phyloP scores from a whole-genome alignment of 2,329 filamentous ascomycete species.

The Geosmithia putterillii region DNA sequence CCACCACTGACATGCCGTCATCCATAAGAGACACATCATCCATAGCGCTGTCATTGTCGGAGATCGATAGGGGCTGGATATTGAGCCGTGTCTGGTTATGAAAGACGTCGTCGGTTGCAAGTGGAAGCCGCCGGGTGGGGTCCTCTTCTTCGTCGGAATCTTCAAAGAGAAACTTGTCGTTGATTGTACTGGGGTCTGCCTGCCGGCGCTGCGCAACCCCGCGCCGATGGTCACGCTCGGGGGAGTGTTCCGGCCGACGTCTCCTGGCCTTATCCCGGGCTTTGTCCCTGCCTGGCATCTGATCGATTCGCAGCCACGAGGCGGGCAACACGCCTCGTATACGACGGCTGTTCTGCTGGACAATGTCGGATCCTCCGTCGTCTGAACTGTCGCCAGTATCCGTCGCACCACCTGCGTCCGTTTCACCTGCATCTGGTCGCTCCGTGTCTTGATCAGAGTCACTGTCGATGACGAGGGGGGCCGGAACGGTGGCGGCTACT shows the following conservation, averaged over 20 bases:
- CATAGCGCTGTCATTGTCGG: neutral
- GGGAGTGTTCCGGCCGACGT: conserved; percentile 17
- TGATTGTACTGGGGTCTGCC: conserved; percentile 2
- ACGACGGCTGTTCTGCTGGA: conserved; percentile 18
- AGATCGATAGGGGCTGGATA: conserved; percentile 6
- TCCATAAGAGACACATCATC: conserved; percentile 9
- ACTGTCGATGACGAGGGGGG: conserved; percentile 6
- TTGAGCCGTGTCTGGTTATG: conserved; percentile 14
- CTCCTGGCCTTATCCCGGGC: conserved; percentile 13
- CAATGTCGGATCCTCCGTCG: conserved; percentile 28
- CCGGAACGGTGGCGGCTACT: neutral
- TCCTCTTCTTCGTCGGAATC: conserved; percentile 32
- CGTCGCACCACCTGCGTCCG: neutral
- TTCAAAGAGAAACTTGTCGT: conserved; percentile 25
- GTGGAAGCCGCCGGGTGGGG: conserved; percentile 2
- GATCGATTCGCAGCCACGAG: conserved; percentile 53
- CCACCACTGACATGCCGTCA: conserved; percentile 25
- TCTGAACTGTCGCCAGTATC: conserved; percentile 17
- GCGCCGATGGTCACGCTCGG: conserved; percentile 25
- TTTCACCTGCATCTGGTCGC: neutral
- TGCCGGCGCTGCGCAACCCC: conserved; percentile 33
- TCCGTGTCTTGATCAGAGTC: conserved; percentile 10
- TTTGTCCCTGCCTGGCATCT: conserved; percentile 23
- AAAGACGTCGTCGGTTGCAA: conserved; percentile 10
- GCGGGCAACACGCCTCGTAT: conserved; percentile 53